Evolutionary conservation across 305 asterid species (phyloP).

Genomic region (Rubia tinctorum): DNA sequence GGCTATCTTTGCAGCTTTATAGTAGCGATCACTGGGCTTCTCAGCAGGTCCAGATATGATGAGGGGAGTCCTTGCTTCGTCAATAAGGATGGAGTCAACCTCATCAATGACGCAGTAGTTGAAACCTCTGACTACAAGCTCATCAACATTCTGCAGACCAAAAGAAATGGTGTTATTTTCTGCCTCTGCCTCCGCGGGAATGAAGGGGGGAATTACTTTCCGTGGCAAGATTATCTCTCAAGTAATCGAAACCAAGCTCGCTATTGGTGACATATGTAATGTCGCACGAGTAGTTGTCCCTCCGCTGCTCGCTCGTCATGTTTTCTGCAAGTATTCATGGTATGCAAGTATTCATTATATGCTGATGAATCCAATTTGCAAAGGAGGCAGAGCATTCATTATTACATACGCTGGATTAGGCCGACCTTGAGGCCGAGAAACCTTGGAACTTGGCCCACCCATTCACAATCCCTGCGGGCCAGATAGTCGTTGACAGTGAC

Average conservation of each 20-base stretch:
- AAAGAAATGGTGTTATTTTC: background rate
- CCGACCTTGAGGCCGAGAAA: slow-evolving; percentile 98
- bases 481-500: slow-evolving; percentile 96
- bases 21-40: slow-evolving; percentile 92
- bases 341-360: too few relatives aligned
- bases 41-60: slow-evolving; percentile 98
- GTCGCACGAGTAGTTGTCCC: slow-evolving; percentile 88
- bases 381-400: too few relatives aligned
- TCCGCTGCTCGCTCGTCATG: slow-evolving; percentile 94
- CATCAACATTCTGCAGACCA: slow-evolving; percentile 81
- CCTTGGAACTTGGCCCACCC: slow-evolving; percentile 99
- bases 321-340: slow-evolving; percentile 72
- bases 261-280: slow-evolving; percentile 96
- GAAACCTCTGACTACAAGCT: slow-evolving; percentile 90
- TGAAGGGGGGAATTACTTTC: slow-evolving; percentile 51
- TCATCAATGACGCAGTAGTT: slow-evolving; percentile 95
- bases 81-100: slow-evolving; percentile 97
- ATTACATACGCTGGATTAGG: slow-evolving; percentile 97
- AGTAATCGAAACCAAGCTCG: slow-evolving; percentile 93
- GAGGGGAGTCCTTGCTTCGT: slow-evolving; percentile 99
- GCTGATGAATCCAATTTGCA: too few relatives aligned
- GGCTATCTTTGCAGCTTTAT: slow-evolving; percentile 96
- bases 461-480: slow-evolving; percentile 96
- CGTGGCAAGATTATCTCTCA: slow-evolving; percentile 99
- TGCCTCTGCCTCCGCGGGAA: too few relatives aligned